A percentile compares a stretch with the other conserved stretches of the same genome.
These are phyloP conservation scores for Daldinia eschscholtzii DNA, from an alignment of 2,329 filamentous ascomycete species.

Conservation along the genomic window DNA sequence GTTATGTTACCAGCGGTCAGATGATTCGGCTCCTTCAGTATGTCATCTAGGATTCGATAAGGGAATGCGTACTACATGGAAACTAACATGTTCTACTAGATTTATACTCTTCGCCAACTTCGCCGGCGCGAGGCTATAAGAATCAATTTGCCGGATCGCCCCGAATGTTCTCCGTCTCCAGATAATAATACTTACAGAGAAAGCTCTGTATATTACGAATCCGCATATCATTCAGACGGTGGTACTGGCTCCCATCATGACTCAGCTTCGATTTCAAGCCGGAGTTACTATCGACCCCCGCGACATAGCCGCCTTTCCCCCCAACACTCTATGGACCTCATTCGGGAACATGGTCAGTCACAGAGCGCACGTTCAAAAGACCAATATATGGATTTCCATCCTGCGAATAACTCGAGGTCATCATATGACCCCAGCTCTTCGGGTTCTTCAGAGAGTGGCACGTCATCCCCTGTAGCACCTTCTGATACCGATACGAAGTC, in stretches of 20 bases:
- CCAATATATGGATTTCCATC: background rate
- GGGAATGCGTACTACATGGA: background rate
- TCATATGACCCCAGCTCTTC: background rate
- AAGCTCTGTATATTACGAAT: background rate
- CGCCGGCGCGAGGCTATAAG: background rate
- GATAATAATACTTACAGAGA: background rate
- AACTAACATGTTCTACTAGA: background rate
- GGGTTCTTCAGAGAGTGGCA: background rate
- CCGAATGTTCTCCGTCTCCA: background rate
- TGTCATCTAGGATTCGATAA: background rate
- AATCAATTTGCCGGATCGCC: background rate
- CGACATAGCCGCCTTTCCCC: background rate
- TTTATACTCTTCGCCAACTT: constrained; percentile 3
- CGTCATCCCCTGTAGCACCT: constrained; percentile 10
- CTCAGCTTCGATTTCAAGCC: background rate
- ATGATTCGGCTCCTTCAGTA: background rate
- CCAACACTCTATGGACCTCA: background rate
- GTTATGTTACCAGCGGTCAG: background rate
- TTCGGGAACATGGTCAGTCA: background rate
- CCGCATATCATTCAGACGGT: background rate
- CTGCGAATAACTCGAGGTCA: background rate
- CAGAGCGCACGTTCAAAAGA: background rate
- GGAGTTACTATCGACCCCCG: background rate
- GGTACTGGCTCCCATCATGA: background rate
- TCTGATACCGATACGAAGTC: constrained; percentile 31